Conservation (phyloP, 2,329 filamentous ascomycete genomes). For the Ophiostoma ips region DNA sequence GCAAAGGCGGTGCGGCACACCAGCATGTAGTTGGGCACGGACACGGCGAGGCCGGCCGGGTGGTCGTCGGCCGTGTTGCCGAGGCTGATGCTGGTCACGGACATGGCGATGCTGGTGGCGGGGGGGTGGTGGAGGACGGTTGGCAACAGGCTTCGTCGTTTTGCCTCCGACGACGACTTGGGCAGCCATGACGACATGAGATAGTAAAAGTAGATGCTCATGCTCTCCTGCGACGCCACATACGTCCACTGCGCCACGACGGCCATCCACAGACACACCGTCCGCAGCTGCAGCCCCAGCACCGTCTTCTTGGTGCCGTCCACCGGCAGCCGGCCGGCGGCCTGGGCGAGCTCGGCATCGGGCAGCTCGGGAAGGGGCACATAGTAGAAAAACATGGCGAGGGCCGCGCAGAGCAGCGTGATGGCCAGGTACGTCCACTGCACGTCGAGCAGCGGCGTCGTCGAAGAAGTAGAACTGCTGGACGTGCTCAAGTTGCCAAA, state of each 20-base stretch:
- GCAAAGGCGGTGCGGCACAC: constrained; percentile 62
- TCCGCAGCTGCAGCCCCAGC: constrained; percentile 35
- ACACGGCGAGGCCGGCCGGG: constrained; percentile 34
- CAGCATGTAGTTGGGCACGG: constrained; percentile 52
- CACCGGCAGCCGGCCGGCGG: constrained; percentile 33
- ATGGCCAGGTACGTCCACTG: constrained; percentile 82
- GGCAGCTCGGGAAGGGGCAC: constrained; percentile 50
- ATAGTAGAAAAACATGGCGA: constrained; percentile 57
- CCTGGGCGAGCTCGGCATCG: constrained; percentile 38
- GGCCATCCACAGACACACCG: constrained; percentile 50
- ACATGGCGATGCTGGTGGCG: background rate
- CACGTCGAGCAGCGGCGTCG: constrained; percentile 52
- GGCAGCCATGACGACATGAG: constrained; percentile 32
- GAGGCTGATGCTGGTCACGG: background rate
- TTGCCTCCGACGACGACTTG: background rate
- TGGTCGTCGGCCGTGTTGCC: constrained; percentile 19
- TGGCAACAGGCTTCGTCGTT: too few relatives aligned
- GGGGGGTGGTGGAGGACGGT: too few relatives aligned
- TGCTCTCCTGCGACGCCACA: constrained; percentile 56
- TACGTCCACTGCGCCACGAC: constrained; percentile 68
- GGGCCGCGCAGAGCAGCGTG: constrained; percentile 55
- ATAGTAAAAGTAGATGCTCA: constrained; percentile 45
- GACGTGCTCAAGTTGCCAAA: constrained; percentile 43
- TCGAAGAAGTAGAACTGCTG: constrained; percentile 18
- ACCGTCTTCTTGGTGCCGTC: constrained; percentile 34